Evolutionary conservation across 75 land plant species (phyloP).

Genomic region (Adiantum capillusveneris): DNA sequence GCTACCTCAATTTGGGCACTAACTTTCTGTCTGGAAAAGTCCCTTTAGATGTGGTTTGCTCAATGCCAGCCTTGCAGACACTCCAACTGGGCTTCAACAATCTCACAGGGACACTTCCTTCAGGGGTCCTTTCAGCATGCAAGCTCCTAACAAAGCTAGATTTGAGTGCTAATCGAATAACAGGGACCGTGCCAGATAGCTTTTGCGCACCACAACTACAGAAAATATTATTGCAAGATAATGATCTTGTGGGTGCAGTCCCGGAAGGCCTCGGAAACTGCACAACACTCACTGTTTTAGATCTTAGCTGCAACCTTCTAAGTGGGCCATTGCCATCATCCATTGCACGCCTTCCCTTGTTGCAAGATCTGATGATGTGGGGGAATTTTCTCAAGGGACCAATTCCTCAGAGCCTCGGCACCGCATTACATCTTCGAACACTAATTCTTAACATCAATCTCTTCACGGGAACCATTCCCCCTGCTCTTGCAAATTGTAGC

Average conservation of each 20-base stretch:
- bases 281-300: constrained; percentile 3
- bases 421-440: constrained; percentile 26
- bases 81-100: constrained; percentile 7
- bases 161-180: constrained; percentile 7
- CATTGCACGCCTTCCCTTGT: constrained; percentile 21
- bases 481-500: constrained; percentile 41
- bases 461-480: constrained; percentile 53
- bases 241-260: constrained; percentile 24
- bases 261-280: constrained; percentile 30
- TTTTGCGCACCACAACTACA: not conserved
- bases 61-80: not conserved
- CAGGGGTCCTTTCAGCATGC: not conserved
- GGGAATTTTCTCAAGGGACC: constrained; percentile 48
- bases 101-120: constrained; percentile 4
- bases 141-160: not conserved
- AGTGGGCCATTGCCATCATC: constrained; percentile 24
- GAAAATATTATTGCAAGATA: constrained; percentile 22
- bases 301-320: constrained; percentile 19
- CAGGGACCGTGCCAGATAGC: constrained; percentile 9
- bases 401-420: constrained; percentile 37
- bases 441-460: constrained; percentile 53
- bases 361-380: constrained; percentile 52
- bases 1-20: constrained; percentile 9
- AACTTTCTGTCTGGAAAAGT: constrained; percentile 11
- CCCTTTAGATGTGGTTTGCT: constrained; percentile 5